Conservation (phyloP, 495 filamentous ascomycete genomes). For the Neurospora hispaniola region DNA sequence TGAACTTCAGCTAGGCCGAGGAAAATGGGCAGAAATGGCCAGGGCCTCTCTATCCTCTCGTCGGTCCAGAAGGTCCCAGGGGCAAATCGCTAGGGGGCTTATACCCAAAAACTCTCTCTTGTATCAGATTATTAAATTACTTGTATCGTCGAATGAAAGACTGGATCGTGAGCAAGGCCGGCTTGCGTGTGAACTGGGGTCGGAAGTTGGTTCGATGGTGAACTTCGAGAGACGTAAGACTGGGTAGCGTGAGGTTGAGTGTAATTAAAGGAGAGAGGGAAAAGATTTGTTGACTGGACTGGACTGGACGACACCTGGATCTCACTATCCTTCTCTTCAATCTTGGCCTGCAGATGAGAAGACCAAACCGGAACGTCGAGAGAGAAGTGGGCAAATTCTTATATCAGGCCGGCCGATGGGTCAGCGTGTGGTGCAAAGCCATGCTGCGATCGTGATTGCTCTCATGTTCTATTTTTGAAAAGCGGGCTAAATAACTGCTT, state of each 20-base stretch:
- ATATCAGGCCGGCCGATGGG: conserved; percentile 29
- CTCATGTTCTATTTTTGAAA: conserved; percentile 31
- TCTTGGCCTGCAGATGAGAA: conserved; percentile 25
- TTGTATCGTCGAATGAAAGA: conserved; percentile 34
- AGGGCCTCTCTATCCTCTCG: conserved; percentile 24
- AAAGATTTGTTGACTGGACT: conserved; percentile 24
- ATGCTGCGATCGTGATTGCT: conserved; percentile 5
- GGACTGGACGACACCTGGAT: conserved; percentile 38
- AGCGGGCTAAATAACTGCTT: conserved; percentile 25
- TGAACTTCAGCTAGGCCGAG: conserved; percentile 33
- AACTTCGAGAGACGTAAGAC: conserved; percentile 18
- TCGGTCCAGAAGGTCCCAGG: conserved; percentile 26
- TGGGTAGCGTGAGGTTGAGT: conserved; percentile 23
- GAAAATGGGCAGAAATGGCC: conserved; percentile 39
- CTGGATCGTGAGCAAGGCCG: conserved; percentile 42
- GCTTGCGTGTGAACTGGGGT: conserved; percentile 36
- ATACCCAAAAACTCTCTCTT: conserved; percentile 14
- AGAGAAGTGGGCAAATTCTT: conserved; percentile 37
- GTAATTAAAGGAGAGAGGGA: conserved; percentile 27
- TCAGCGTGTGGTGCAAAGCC: conserved; percentile 2
- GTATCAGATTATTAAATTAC: conserved; percentile 35
- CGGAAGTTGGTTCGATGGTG: conserved; percentile 7
- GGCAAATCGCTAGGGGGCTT: conserved; percentile 15
- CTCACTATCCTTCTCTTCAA: conserved; percentile 23
- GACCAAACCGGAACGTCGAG: conserved; percentile 12